phyloP scores from a whole-genome alignment of 345 rosid genomes.

The Salix dunnii region DNA sequence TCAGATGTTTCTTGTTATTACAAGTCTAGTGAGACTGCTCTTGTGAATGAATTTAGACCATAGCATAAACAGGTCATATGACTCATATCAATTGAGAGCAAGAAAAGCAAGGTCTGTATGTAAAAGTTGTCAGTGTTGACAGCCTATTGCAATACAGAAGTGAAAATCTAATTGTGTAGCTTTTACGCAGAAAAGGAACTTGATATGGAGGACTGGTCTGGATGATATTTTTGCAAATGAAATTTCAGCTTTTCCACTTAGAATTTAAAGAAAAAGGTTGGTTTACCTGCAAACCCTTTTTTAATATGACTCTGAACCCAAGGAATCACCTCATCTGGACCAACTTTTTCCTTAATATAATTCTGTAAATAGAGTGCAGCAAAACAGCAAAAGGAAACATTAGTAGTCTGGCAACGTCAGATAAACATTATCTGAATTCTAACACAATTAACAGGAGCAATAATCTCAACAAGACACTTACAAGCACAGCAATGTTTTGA shows the following conservation, averaged over 20 bases:
- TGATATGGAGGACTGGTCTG: too few species aligned
- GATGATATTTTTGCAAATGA: neutral
- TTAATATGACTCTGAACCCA: slow-evolving; percentile 55
- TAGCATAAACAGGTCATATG: too few species aligned
- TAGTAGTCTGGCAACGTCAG: neutral
- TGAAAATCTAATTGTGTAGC: too few species aligned
- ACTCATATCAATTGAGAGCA: too few species aligned
- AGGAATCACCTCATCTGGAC: slow-evolving; percentile 41
- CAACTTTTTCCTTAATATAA: slow-evolving; percentile 50
- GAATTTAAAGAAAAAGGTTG: neutral
- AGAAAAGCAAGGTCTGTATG: too few species aligned
- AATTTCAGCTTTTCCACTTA: neutral
- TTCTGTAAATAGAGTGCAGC: slow-evolving; percentile 32
- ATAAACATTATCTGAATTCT: neutral
- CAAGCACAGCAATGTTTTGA: slow-evolving; percentile 60
- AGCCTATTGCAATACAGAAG: too few species aligned
- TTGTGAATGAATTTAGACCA: too few species aligned
- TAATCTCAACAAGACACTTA: slow-evolving; percentile 21
- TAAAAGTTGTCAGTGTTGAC: too few species aligned
- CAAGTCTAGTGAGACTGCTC: too few species aligned
- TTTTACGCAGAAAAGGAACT: too few species aligned
- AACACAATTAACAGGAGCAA: neutral
- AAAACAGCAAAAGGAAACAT: neutral
- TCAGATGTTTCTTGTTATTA: neutral
- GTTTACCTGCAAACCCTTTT: slow-evolving; percentile 69